Conservation (phyloP, 2,329 filamentous ascomycete genomes). For the Aureobasidium leucospermi region DNA sequence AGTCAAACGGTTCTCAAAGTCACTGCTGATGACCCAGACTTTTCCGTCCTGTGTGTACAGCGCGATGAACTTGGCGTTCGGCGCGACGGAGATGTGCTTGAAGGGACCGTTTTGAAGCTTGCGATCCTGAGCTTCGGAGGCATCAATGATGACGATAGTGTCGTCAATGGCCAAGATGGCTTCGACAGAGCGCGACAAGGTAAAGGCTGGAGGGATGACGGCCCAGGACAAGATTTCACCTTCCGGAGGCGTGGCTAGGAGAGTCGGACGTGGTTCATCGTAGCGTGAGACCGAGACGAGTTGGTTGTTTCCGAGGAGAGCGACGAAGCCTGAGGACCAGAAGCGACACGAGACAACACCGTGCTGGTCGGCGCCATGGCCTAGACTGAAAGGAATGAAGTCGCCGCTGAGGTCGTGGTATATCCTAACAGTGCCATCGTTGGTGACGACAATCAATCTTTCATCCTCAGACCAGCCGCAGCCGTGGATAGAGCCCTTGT, state of each 20-base stretch:
- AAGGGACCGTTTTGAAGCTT: slow-evolving; percentile 90
- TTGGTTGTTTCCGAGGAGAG: slow-evolving; percentile 79
- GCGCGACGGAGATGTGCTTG: slow-evolving; percentile 80
- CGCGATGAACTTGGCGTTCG: slow-evolving; percentile 80
- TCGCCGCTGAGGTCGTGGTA: slow-evolving; percentile 90
- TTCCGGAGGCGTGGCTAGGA: slow-evolving; percentile 68
- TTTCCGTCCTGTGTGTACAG: slow-evolving; percentile 80
- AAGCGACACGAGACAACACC: slow-evolving; percentile 87
- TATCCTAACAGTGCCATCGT: slow-evolving; percentile 83
- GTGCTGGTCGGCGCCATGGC: slow-evolving; percentile 78
- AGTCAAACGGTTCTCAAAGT: slow-evolving; percentile 86
- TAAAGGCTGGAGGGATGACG: slow-evolving; percentile 78
- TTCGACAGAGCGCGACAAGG: slow-evolving; percentile 86
- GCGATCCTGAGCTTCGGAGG: slow-evolving; percentile 83
- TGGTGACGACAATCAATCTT: slow-evolving; percentile 77
- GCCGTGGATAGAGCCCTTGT: slow-evolving; percentile 77
- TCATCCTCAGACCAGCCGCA: slow-evolving; percentile 97
- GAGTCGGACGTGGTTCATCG: slow-evolving; percentile 78
- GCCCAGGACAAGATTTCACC: slow-evolving; percentile 82
- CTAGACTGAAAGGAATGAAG: slow-evolving; percentile 88
- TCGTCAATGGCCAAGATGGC: slow-evolving; percentile 77
- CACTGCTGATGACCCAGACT: slow-evolving; percentile 87
- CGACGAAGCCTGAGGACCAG: slow-evolving; percentile 88
- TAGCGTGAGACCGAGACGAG: slow-evolving; percentile 84
- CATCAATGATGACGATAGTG: slow-evolving; percentile 81